These are phyloP conservation scores for Phytophthora hybrid DNA, from an alignment of 352 stramenopile species.

Conservation along the genomic window DNA sequence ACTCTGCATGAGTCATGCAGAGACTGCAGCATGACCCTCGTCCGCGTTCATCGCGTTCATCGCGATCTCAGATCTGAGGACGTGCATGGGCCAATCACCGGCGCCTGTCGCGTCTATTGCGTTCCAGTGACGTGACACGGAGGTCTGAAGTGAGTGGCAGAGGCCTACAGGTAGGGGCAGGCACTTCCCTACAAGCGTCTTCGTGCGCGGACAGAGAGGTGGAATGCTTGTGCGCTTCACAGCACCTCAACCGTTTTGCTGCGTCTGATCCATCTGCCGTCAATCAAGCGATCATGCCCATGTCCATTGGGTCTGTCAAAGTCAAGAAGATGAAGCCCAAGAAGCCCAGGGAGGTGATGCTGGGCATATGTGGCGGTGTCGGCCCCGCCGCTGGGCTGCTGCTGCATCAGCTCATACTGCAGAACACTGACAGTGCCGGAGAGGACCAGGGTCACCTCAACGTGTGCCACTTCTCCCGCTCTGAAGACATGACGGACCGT, in stretches of 20 bases:
- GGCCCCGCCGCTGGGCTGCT: constrained; percentile 73
- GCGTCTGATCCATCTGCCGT: neutral
- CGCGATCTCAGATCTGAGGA: constrained; percentile 24
- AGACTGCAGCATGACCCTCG: neutral
- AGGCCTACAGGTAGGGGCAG: neutral
- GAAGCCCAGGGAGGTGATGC: constrained; percentile 53
- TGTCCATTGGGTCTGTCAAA: constrained; percentile 11
- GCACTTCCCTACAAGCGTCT: constrained; percentile 7
- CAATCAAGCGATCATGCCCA: neutral
- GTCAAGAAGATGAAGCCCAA: constrained; percentile 24
- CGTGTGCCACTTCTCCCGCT: constrained; percentile 78
- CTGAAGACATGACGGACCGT: constrained; percentile 80
- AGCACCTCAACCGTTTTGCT: neutral
- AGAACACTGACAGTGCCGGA: constrained; percentile 72
- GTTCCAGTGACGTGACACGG: constrained; percentile 6
- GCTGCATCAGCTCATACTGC: constrained; percentile 76
- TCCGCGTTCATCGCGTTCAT: neutral
- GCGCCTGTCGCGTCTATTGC: constrained; percentile 11
- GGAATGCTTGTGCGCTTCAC: constrained; percentile 19
- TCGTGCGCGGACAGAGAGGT: neutral
- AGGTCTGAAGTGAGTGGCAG: constrained; percentile 22
- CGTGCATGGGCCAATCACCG: constrained; percentile 16
- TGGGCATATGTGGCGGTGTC: constrained; percentile 81
- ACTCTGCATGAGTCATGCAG: too few relatives aligned
- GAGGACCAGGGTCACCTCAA: constrained; percentile 73